phyloP scores from a whole-genome alignment of 805 yeast species.

The Suhomyces canberraensis region DNA sequence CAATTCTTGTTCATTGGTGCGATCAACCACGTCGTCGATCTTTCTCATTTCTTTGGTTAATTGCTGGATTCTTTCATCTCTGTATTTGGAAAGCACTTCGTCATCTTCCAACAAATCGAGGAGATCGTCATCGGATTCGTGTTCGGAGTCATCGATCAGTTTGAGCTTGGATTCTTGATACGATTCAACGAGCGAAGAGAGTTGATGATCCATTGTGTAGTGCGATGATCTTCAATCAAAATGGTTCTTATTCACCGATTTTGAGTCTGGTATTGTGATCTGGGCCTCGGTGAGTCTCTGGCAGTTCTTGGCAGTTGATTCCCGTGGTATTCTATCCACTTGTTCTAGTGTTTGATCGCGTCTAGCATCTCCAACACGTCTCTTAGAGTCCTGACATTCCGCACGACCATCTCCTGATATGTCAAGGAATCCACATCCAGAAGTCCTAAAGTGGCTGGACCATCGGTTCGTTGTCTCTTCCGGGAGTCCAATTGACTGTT shows the following conservation, averaged over 20 bases:
- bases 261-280: too few relatives aligned
- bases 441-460: too few relatives aligned
- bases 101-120: slow-evolving; percentile 44
- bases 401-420: slow-evolving; percentile 14
- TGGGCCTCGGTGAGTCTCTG: too few relatives aligned
- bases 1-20: slow-evolving; percentile 32
- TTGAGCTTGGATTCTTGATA: slow-evolving; percentile 42
- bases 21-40: slow-evolving; percentile 25
- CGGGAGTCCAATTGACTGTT: neutral
- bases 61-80: slow-evolving; percentile 64
- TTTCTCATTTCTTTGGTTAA: slow-evolving; percentile 43
- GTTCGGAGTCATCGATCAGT: slow-evolving; percentile 11
- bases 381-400: slow-evolving; percentile 16
- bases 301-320: too few relatives aligned
- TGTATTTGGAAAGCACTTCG: slow-evolving; percentile 43
- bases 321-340: too few relatives aligned
- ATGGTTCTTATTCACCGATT: too few relatives aligned
- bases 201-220: slow-evolving; percentile 28
- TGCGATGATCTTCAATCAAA: too few relatives aligned
- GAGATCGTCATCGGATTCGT: slow-evolving; percentile 10
- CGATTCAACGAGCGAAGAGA: slow-evolving; percentile 36
- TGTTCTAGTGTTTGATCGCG: too few relatives aligned
- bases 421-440: neutral
- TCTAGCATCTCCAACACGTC: slow-evolving; percentile 12
- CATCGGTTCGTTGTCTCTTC: neutral